Conservation (phyloP, 1,284 basidiomycete genomes). For the Fomitopsis betulina region DNA sequence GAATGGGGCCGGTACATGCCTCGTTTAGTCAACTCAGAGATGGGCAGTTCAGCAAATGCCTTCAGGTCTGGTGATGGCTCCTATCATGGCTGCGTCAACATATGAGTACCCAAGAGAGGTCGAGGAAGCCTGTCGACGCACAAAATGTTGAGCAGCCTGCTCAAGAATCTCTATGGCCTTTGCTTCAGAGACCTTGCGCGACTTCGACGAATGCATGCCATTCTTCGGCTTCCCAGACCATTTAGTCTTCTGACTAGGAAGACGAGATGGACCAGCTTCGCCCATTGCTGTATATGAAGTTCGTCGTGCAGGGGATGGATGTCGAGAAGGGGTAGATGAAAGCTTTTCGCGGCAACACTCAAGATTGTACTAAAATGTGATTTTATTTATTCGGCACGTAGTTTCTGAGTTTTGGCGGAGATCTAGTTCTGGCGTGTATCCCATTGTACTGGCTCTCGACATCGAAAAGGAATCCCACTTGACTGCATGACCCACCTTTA, state of each 20-base stretch:
- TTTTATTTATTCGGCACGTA: too few relatives aligned
- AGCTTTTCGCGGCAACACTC: too few relatives aligned
- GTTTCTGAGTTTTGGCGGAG: too few relatives aligned
- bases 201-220: slow-evolving; percentile 28
- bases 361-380: too few relatives aligned
- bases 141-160: slow-evolving; percentile 48
- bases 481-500: too few relatives aligned
- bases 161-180: slow-evolving; percentile 54
- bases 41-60: slow-evolving; percentile 62
- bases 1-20: slow-evolving; percentile 35
- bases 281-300: not conserved
- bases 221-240: slow-evolving; percentile 15
- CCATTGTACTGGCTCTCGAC: too few relatives aligned
- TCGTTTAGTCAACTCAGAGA: slow-evolving; percentile 65
- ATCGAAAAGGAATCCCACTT: too few relatives aligned
- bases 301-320: too few relatives aligned
- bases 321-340: too few relatives aligned
- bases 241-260: slow-evolving; percentile 5
- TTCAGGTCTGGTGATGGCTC: slow-evolving; percentile 42
- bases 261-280: not conserved
- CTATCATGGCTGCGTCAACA: slow-evolving; percentile 32
- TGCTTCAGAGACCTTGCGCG: slow-evolving; percentile 46
- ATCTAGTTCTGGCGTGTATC: too few relatives aligned
- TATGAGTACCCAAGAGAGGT: slow-evolving; percentile 5
- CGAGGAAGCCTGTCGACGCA: slow-evolving; percentile 31